Evolutionary conservation across 345 rosid species (phyloP).

Genomic region (Murraya paniculata): DNA sequence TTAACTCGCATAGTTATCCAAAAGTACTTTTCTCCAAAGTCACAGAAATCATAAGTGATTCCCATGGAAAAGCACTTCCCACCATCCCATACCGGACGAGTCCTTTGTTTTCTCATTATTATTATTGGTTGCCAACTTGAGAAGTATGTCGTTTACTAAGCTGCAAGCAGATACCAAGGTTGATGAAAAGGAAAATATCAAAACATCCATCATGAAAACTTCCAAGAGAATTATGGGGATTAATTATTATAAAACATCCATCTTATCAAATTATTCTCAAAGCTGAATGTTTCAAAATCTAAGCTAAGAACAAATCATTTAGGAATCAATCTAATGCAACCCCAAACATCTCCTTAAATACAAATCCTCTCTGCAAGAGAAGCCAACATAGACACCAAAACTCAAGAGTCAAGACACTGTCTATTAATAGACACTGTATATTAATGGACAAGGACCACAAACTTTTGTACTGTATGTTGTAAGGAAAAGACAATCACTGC

Average conservation of each 20-base stretch:
- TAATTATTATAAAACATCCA: neutral
- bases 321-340: no score
- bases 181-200: neutral
- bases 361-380: no score
- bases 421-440: neutral
- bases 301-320: no score
- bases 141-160: neutral
- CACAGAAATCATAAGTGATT: neutral
- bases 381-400: no score
- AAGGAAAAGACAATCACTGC: neutral
- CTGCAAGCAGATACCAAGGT: neutral
- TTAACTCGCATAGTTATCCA: neutral
- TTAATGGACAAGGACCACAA: neutral
- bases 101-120: no score
- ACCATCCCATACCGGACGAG: neutral
- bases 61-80: constrained; percentile 4
- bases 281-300: no score
- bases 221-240: neutral
- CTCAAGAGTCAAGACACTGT: neutral
- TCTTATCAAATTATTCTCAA: neutral
- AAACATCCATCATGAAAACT: neutral
- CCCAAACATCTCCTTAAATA: no score
- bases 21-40: neutral
- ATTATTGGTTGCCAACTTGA: neutral
- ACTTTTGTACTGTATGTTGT: neutral